Base-by-base conservation (phyloP, 805 yeast species). In the Candida odintsovae region DNA sequence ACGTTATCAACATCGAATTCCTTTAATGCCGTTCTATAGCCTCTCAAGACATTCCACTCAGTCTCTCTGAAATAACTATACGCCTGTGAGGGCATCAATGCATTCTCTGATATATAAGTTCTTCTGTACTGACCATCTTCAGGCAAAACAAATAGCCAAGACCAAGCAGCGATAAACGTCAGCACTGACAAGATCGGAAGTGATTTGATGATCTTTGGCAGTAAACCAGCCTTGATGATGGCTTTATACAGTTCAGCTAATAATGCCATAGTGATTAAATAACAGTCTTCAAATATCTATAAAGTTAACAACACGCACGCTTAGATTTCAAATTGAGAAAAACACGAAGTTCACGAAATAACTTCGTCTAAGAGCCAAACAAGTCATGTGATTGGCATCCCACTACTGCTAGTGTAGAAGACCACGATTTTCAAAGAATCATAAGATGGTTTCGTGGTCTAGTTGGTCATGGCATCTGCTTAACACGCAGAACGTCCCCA, bases 401-500 rank as follows among this genome's bases (percentile, higher is more conserved):
- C n/a, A n/a, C n/a, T n/a, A n/a, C n/a, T n/a, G n/a, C n/a, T n/a
- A n/a, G n/a, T n/a, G n/a, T n/a, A n/a, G n/a, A n/a, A n/a, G n/a
- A n/a, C n/a, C n/a, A n/a, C 13, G 12, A 11, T 4, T 28, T 28
- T 28, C 33, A 8, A 22, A 22, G 8, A 10, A 25, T 3, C 15
- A 35, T 7, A 23, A 61, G 59, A 47, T 68, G 94, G 94, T 82
- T 83, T 81, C 83, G 90, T 90, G 97, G 97, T 90, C 96, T 90
- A 90, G 97, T 90, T 73, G 97, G 97, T 90, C 82, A 90, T 90
- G 97, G 96, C 97, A 86, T 87, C 94, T 90, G 97, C 97, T 88
- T 90, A 89, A 90, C 97, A 90, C 97, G 97, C 96, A 89, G 94
- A 87, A 87, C 90, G 97, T 92, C 97, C 97, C 97, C 97, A 90